Evolutionary conservation across 192 early-diverging fungal species (phyloP).

Genomic region (Helicostylum pulchrum): DNA sequence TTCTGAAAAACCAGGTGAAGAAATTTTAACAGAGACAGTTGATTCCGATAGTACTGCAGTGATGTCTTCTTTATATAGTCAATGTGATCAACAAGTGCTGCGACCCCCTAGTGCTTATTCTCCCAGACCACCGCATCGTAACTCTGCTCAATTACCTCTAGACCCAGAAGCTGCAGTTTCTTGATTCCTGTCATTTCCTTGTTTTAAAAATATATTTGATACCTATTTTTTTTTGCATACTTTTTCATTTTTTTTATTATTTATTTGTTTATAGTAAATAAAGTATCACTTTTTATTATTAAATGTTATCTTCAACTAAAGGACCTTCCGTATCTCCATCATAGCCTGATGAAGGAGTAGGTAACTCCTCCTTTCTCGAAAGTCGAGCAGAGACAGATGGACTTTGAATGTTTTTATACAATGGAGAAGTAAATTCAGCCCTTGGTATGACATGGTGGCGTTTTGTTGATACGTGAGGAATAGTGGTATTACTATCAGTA

Average conservation of each 20-base stretch:
- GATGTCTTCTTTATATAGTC: too few relatives aligned
- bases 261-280: neutral
- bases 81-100: too few relatives aligned
- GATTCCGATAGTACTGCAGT: too few relatives aligned
- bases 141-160: neutral
- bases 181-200: neutral
- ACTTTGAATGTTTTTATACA: neutral
- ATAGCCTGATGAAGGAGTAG: constrained; percentile 3
- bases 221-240: neutral
- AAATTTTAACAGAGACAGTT: too few relatives aligned
- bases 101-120: neutral
- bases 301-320: neutral
- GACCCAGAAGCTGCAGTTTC: neutral
- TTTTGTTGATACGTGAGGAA: neutral
- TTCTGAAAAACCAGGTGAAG: neutral
- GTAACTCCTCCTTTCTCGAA: neutral
- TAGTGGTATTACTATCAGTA: neutral
- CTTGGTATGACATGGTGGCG: neutral
- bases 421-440: neutral
- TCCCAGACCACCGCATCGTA: neutral
- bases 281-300: neutral
- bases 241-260: neutral
- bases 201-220: too few relatives aligned
- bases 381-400: neutral
- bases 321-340: constrained; percentile 16